Percentiles rank a stretch among this genome's conserved stretches.
Evolutionary conservation across 2,329 filamentous ascomycete species (phyloP).

Genomic region (Macrophomina pseudophaseolina): DNA sequence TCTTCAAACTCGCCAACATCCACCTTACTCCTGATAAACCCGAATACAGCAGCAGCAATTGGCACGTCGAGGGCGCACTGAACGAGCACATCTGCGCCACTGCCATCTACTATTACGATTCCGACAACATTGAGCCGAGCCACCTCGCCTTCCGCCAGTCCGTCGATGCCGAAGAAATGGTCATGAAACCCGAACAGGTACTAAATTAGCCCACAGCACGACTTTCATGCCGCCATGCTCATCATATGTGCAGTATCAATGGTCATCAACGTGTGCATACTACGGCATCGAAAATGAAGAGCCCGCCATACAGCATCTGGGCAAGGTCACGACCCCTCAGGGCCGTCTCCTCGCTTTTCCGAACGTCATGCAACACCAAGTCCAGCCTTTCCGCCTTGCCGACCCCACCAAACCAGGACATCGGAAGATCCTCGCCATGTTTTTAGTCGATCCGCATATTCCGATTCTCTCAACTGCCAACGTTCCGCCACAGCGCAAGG

Average conservation of each 20-base stretch:
- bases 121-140: conserved; percentile 63
- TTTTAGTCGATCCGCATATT: conserved; percentile 61
- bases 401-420: conserved; percentile 60
- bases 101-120: conserved; percentile 66
- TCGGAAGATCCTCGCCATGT: conserved; percentile 62
- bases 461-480: conserved; percentile 58
- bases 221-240: neutral
- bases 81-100: conserved; percentile 71
- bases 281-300: conserved; percentile 48
- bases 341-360: conserved; percentile 63
- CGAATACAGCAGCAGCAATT: conserved; percentile 57
- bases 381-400: conserved; percentile 56
- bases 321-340: conserved; percentile 53
- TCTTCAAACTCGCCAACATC: conserved; percentile 67
- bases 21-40: conserved; percentile 64
- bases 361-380: conserved; percentile 58
- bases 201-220: neutral
- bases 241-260: conserved; percentile 31
- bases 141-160: conserved; percentile 56
- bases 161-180: conserved; percentile 23
- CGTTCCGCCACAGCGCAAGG: conserved; percentile 56
- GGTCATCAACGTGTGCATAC: conserved; percentile 36
- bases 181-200: conserved; percentile 25
- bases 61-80: conserved; percentile 56
- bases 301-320: conserved; percentile 51